Evolutionary conservation across 768 basidiomycete species (phyloP), one percentile per base, ranked within the genome.

Genomic region (Psilocybe cubensis): DNA sequence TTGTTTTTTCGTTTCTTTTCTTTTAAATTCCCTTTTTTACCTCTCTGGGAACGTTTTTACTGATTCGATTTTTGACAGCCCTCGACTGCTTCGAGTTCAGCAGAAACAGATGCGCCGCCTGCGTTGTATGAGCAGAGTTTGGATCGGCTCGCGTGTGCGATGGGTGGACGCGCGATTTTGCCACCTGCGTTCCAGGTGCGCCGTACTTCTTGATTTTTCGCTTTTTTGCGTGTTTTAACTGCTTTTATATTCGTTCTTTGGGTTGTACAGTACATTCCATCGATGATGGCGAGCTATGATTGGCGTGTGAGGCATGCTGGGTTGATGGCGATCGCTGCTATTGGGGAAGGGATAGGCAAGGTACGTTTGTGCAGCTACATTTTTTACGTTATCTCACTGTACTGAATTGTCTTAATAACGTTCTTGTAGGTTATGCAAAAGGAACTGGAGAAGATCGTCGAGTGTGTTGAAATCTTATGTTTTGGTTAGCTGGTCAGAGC

Each of bases 291-390:
- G 0, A 87, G 83, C 54, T 88, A 87, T 57, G 91, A 94, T 70
- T 96, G 94, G 94, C 80, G 91, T 51, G 81, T 86, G 24, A 79
- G 93, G 25, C 92, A 96, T 64, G 92, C 92, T 0, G 94, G 90
- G 10, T 74, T 96, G 23, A 91, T 94, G 84, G 91, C 92, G 0
- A 89, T 96, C 55, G 91, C 91, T 0, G 83, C 88, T 0, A 88
- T 95, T 49, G 92, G 86, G 0, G 94, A 95, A 72, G 94, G 94
- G 1, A 92, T 90, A 0, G 85, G 82, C 33, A 88, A 86, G 76
- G 85, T 87, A 43, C 21, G 69, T 62, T 33, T n/a, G 35, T 38
- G 7, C n/a, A n/a, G n/a, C n/a, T 38, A 12, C 44, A 42, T 33
- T 49, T 33, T 56, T n/a, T 51, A 47, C 12, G 14, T 17, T 40